Conservation (phyloP, 129 eudicot genomes). For the Apium graveolens region DNA sequence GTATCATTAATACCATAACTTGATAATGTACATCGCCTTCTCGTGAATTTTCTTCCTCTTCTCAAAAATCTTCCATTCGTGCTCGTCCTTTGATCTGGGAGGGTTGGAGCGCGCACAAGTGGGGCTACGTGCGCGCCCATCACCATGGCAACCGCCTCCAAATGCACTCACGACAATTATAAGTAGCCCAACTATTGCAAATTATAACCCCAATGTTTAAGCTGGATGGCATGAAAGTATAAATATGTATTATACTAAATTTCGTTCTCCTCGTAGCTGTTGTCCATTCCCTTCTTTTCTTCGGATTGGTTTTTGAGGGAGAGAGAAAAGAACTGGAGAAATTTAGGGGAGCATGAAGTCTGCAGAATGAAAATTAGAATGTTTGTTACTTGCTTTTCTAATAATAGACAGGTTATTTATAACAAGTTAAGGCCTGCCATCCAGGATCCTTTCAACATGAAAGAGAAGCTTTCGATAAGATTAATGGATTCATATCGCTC, state of each 20-base stretch:
- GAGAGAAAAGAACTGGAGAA: constrained; percentile 3
- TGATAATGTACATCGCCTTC: background rate
- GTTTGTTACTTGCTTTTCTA: constrained; percentile 1
- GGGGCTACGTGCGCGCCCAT: constrained; percentile 41
- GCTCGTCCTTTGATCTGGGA: background rate
- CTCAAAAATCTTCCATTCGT: background rate
- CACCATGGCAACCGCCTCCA: constrained; percentile 14
- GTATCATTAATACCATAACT: background rate
- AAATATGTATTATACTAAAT: background rate
- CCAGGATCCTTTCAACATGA: background rate
- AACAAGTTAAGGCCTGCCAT: background rate
- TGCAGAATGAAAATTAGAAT: background rate
- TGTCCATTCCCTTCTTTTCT: background rate
- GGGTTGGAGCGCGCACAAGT: constrained; percentile 35
- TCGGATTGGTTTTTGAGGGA: background rate
- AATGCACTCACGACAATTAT: constrained; percentile 2
- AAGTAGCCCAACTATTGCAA: constrained; percentile 11
- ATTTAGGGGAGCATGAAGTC: constrained; percentile 7
- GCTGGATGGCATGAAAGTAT: constrained; percentile 9
- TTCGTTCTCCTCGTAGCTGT: background rate
- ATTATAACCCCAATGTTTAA: background rate
- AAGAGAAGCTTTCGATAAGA: background rate
- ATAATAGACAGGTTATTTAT: background rate
- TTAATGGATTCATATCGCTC: background rate
- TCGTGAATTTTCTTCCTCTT: background rate